These are phyloP conservation scores for Saccharomycopsis hybrid DNA, from an alignment of 1,139 yeast genomes.

Conservation along the genomic window DNA sequence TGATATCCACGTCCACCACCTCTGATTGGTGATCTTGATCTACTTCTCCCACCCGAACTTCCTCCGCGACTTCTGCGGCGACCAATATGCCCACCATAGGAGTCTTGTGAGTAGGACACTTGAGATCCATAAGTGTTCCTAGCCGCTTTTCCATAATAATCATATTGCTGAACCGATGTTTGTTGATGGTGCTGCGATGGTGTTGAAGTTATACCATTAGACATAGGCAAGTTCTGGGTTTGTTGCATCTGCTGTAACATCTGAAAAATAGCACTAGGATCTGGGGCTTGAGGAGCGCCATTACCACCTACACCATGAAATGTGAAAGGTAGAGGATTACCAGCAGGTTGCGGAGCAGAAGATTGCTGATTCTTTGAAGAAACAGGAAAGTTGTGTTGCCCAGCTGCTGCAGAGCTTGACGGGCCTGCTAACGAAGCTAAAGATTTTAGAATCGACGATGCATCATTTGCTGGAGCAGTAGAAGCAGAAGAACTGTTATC, in stretches of 20 bases:
- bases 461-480: constrained; percentile 12
- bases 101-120: background rate
- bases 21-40: constrained; percentile 28
- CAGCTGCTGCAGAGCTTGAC: too few relatives aligned
- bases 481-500: constrained; percentile 6
- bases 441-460: constrained; percentile 43
- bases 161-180: constrained; percentile 14
- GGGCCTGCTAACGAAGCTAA: constrained; percentile 44
- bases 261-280: constrained; percentile 37
- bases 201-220: background rate
- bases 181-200: constrained; percentile 1
- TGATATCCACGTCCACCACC: constrained; percentile 18
- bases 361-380: background rate
- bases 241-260: constrained; percentile 33
- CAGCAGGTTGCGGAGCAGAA: background rate
- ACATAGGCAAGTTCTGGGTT: background rate
- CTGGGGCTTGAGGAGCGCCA: constrained; percentile 17
- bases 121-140: constrained; percentile 23
- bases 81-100: constrained; percentile 8
- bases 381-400: background rate
- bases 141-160: background rate
- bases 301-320: background rate
- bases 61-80: constrained; percentile 26
- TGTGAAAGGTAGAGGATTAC: background rate
- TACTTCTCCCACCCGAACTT: constrained; percentile 5